phyloP scores from a whole-genome alignment of 495 filamentous ascomycete species.

The Penicillium dipodomyicola region DNA sequence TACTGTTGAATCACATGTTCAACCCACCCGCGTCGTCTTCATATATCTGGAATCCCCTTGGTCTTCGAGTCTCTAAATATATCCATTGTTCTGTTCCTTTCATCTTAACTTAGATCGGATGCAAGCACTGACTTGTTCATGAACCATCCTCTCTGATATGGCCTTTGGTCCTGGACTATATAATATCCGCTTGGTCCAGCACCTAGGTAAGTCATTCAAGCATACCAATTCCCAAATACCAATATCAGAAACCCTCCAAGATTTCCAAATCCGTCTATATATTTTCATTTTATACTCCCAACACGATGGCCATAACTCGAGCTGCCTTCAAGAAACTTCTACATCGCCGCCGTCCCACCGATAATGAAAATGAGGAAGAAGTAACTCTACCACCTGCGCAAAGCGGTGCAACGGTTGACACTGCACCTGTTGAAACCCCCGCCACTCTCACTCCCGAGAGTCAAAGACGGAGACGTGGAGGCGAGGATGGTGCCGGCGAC shows the following conservation, averaged over 20 bases:
- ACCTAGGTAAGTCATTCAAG: background rate
- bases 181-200: background rate
- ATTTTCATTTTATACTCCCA: background rate
- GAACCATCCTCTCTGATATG: background rate
- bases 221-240: background rate
- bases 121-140: background rate
- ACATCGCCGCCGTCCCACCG: no score
- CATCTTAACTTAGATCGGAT: background rate
- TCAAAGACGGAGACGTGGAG: no score
- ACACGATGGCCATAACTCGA: background rate
- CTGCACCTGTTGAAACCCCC: no score
- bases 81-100: background rate
- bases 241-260: background rate
- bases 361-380: background rate
- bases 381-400: no score
- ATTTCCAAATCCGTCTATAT: background rate
- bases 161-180: background rate
- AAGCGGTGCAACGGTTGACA: no score
- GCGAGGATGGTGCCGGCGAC: no score
- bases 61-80: background rate
- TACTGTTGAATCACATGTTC: background rate
- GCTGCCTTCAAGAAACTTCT: no score
- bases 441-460: no score
- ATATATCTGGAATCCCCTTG: background rate
- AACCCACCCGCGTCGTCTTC: background rate